Percentiles rank a stretch among this genome's conserved stretches.
phyloP scores from a whole-genome alignment of 2,329 filamentous ascomycete species.

The Fusarium dimerum region DNA sequence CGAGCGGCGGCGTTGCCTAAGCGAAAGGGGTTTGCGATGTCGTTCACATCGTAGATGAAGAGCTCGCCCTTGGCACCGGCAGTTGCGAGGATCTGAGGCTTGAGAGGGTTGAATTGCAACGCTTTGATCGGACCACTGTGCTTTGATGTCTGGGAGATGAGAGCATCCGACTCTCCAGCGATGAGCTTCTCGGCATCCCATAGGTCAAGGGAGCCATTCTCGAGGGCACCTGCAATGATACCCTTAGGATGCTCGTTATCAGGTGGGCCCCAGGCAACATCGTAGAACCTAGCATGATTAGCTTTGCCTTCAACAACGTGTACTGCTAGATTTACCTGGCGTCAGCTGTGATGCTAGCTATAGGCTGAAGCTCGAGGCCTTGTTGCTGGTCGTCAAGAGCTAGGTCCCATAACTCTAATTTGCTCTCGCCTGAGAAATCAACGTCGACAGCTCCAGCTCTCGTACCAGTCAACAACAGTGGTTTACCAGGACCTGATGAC shows the following conservation, averaged over 20 bases:
- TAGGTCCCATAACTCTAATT: constrained; percentile 95
- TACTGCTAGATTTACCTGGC: constrained; percentile 65
- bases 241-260: constrained; percentile 78
- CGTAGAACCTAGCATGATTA: constrained; percentile 73
- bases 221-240: constrained; percentile 91
- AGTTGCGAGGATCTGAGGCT: constrained; percentile 87
- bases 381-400: constrained; percentile 75
- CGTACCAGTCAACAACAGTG: constrained; percentile 89
- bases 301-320: constrained; percentile 11
- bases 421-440: constrained; percentile 96
- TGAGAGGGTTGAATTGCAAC: constrained; percentile 92
- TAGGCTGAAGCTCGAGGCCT: constrained; percentile 80
- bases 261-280: constrained; percentile 89
- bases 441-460: constrained; percentile 93
- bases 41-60: constrained; percentile 92
- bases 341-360: constrained; percentile 82
- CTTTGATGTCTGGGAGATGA: constrained; percentile 83
- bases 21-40: constrained; percentile 83
- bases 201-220: constrained; percentile 89
- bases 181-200: constrained; percentile 82
- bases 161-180: constrained; percentile 64
- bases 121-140: constrained; percentile 92
- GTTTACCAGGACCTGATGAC: constrained; percentile 78
- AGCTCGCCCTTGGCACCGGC: constrained; percentile 94
- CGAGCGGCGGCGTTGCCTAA: constrained; percentile 85